These are phyloP conservation scores for Sinapis alba DNA, from an alignment of 441 rosid species.

Conservation along the genomic window DNA sequence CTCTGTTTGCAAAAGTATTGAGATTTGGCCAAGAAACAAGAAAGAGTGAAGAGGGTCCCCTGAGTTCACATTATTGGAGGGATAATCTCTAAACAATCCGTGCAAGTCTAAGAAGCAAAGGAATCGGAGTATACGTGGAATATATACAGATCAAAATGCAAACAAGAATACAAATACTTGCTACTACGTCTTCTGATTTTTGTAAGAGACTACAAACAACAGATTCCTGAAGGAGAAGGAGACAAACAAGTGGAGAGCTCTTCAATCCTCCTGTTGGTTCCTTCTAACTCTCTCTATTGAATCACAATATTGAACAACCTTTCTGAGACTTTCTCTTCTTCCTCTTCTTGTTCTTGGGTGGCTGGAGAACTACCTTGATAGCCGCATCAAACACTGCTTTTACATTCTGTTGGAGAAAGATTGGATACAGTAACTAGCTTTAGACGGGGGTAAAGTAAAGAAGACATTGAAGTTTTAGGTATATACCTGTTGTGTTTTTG, in stretches of 20 bases:
- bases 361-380: conserved; percentile 93
- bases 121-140: neutral
- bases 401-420: conserved; percentile 61
- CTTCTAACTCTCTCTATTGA: conserved; percentile 1
- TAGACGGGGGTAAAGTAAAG: neutral
- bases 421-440: conserved; percentile 1
- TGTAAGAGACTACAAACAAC: conserved; percentile 36
- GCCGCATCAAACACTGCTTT: conserved; percentile 97
- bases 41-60: neutral
- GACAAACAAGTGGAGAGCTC: neutral
- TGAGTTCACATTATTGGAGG: neutral
- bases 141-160: conserved; percentile 10
- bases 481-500: conserved; percentile 92
- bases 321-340: conserved; percentile 80
- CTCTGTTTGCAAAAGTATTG: neutral
- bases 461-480: neutral
- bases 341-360: conserved; percentile 85
- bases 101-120: neutral
- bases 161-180: conserved; percentile 6
- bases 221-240: conserved; percentile 29
- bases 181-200: neutral
- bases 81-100: neutral
- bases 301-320: conserved; percentile 82
- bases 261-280: conserved; percentile 11
- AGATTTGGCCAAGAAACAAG: neutral